Evolutionary conservation across 352 stramenopile species (phyloP), one percentile per base, ranked within the genome.

Genomic region (Globisporangium canariense): DNA sequence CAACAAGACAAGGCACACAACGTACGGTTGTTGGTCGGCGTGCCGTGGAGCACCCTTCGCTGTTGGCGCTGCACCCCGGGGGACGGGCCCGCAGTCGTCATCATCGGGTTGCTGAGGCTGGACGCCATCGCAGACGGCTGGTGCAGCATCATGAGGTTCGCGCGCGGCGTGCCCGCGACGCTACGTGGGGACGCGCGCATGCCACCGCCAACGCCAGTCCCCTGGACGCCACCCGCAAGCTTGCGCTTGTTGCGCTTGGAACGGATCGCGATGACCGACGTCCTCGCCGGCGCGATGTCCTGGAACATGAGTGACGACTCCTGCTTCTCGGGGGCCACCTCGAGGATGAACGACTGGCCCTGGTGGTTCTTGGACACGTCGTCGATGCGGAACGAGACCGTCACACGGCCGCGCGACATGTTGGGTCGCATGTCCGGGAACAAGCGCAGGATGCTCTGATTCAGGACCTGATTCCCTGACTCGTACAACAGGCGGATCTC

Each of bases 281-380:
- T 97, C 30, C 83, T 83, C 47, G 81, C 91, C 9, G 90, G 83
- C 43, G 91, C 91, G 55, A 98, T 94, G 63, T 98, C 91, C 67
- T 92, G 82, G 62, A 93, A 95, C 79, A 93, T 93, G 41, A 77
- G 80, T 45, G 79, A 89, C 25, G 77, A 79, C 38, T 96, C 83
- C 54, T 92, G 75, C 28, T 88, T 89, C 61, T 98, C 90, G 0
- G 94, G 86, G 20, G 81, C 83, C 43, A 99, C 83, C 67, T 97
- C 75, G 28, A 98, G 75, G 34, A 90, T 66, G 67, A 99, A 98
- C 30, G 84, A 90, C 79, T 98, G 93, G 47, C 91, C 93, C 60
- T 99, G 96, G 75, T 98, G 96, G 81, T 98, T 99, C 79, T 98
- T 98, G 20, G 88, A 98, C 49, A 99, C 94, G 69, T 99, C 96